These are phyloP conservation scores for Gnaphalium uliginosum DNA, from an alignment of 129 eudicot genomes.

Conservation along the genomic window DNA sequence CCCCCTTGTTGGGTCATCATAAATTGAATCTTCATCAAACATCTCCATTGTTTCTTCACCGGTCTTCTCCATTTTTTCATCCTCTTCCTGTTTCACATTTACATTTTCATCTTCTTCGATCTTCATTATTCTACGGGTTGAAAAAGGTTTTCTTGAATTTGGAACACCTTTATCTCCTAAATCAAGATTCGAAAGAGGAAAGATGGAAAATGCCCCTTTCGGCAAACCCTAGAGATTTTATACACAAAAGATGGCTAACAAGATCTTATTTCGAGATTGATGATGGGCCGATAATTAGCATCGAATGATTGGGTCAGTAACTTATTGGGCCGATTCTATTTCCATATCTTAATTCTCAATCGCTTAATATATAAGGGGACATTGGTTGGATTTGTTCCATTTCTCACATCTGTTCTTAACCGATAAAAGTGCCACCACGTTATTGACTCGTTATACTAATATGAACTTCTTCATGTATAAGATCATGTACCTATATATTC, in stretches of 20 bases:
- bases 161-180: constrained; percentile 8
- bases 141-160: constrained; percentile 9
- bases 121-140: not conserved
- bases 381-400: constrained; percentile 4
- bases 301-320: constrained; percentile 1
- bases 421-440: constrained; percentile 7
- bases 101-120: constrained; percentile 4
- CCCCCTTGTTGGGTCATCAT: constrained; percentile 49
- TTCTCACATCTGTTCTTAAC: not conserved
- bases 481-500: constrained; percentile 9
- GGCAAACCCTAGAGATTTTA: constrained; percentile 25
- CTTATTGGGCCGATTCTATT: constrained; percentile 27
- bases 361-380: not conserved
- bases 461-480: not conserved
- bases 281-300: constrained; percentile 18
- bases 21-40: not conserved
- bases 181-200: constrained; percentile 10
- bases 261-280: not conserved
- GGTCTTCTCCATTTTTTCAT: not conserved
- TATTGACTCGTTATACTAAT: not conserved
- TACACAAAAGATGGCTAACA: constrained; percentile 8
- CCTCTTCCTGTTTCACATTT: not conserved
- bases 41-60: not conserved
- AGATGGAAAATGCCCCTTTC: constrained; percentile 5
- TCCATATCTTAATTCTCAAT: not conserved